Evolutionary conservation across 352 stramenopile species (phyloP).

Genomic region (Discostella stelligera): DNA sequence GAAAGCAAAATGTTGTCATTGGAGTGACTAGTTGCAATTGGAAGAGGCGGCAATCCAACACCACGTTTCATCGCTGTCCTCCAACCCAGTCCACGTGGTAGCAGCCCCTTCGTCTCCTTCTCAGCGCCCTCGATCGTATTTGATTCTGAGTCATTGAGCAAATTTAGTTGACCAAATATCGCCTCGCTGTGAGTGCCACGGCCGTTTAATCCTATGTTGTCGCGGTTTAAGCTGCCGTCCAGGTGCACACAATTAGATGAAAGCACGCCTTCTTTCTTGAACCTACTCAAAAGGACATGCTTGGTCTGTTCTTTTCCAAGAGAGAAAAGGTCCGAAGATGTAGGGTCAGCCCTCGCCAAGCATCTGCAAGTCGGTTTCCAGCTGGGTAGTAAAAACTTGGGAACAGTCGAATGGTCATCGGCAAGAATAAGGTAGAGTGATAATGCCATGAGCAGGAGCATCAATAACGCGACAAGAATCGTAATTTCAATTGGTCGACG

Average conservation of each 20-base stretch:
- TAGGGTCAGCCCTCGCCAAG: slow-evolving; percentile 70
- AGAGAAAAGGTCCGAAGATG: slow-evolving; percentile 66
- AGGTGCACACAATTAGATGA: slow-evolving; percentile 56
- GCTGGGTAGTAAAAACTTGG: slow-evolving; percentile 24
- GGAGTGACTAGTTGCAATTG: slow-evolving; percentile 22
- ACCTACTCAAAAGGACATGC: slow-evolving; percentile 69
- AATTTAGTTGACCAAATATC: slow-evolving; percentile 58
- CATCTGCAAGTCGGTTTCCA: slow-evolving; percentile 78
- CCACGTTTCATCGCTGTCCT: slow-evolving; percentile 60
- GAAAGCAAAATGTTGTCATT: slow-evolving; percentile 33
- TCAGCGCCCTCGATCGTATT: slow-evolving; percentile 14
- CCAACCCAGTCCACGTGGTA: slow-evolving; percentile 72
- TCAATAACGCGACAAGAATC: slow-evolving; percentile 37
- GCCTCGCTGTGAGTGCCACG: slow-evolving; percentile 60
- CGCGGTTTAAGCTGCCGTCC: slow-evolving; percentile 59
- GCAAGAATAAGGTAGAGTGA: slow-evolving; percentile 40
- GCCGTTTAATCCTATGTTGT: slow-evolving; percentile 25
- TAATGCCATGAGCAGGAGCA: slow-evolving; percentile 42
- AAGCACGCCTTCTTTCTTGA: slow-evolving; percentile 57
- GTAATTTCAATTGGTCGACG: slow-evolving; percentile 28
- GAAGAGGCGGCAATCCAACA: slow-evolving; percentile 51
- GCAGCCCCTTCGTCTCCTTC: slow-evolving; percentile 14
- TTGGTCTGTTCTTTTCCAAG: slow-evolving; percentile 79
- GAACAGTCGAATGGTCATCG: slow-evolving; percentile 21
- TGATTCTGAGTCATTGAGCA: slow-evolving; percentile 31